Base-by-base conservation (phyloP, 352 stramenopile genomes). In the Phytopythium boreale region DNA sequence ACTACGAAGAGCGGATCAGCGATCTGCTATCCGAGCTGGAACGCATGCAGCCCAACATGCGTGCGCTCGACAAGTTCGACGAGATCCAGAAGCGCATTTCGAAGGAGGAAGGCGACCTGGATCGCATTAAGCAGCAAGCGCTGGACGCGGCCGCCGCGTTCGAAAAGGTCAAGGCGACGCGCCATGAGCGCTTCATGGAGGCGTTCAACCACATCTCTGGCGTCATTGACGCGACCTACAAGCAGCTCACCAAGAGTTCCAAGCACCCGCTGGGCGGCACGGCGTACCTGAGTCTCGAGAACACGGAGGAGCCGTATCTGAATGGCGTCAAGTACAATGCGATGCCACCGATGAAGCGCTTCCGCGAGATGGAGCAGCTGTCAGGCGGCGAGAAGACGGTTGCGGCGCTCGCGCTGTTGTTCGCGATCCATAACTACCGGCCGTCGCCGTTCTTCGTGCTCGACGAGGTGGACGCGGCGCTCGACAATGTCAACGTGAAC, bases 401-500 rank as follows among this genome's bases (percentile, higher is more conserved):
- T 0, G 98, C 98, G 9, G 96, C 97, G n/a, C 83, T 99, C 10
- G 98, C 97, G 14, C 77, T 99, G 29, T 77, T 99, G 11, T 99
- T 99, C 75, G 97, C 97, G 1, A 98, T 99, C 69, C 97, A 99
- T 84, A 98, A 95, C 29, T 99, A 96, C 68, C 92, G 89, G 0
- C 93, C 92, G 9, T 96, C 95, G 0, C 95, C 95, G 0, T 99
- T 99, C 74, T 99, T 99, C 67, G 97, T 99, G 22, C 97, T 99
- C 74, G 98, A 99, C 75, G 98, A 99, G 83, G 97, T 99, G 27
- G 98, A 99, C 84, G 98, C 97, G 4, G 98, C 98, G 15, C 76
- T 99, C 31, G 98, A 99, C 80, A 99, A 99, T 68, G 96, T 99
- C 59, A 99, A 99, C 72, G 96, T 99, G 53, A 97, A 98, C 74